phyloP scores from a whole-genome alignment of 2,329 filamentous ascomycete species.

The Fusarium robinianum region DNA sequence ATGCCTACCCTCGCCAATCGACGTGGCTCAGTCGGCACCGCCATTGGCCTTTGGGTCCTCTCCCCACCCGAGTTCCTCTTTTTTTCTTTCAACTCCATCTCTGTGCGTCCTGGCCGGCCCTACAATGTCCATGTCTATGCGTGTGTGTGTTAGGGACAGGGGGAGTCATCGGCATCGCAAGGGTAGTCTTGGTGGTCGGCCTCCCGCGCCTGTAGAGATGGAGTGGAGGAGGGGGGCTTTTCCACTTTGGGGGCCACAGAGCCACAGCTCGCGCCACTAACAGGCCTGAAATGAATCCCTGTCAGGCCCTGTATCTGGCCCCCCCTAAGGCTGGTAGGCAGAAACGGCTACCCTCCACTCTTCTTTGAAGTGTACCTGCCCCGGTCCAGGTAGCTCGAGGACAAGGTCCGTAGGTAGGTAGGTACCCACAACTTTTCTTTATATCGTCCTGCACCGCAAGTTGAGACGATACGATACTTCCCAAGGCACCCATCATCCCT shows the following conservation, averaged over 20 bases:
- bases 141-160: conserved; percentile 6
- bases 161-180: conserved; percentile 38
- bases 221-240: conserved; percentile 11
- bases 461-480: conserved; percentile 13
- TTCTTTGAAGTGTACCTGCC: no score
- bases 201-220: conserved; percentile 1
- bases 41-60: background rate
- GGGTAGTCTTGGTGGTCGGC: no score
- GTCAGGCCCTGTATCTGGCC: no score
- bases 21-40: conserved; percentile 24
- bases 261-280: conserved; percentile 7
- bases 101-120: background rate
- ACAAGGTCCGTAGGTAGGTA: no score
- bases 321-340: conserved; percentile 29
- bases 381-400: no score
- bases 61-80: background rate
- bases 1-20: conserved; percentile 4
- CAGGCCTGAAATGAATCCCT: no score
- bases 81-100: no score
- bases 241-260: conserved; percentile 12
- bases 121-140: conserved; percentile 1
- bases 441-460: conserved; percentile 30
- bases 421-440: conserved; percentile 25
- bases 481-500: conserved; percentile 29
- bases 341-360: conserved; percentile 30